Conservation (phyloP, 352 stramenopile genomes). For the Phytophthora chlamydospora region DNA sequence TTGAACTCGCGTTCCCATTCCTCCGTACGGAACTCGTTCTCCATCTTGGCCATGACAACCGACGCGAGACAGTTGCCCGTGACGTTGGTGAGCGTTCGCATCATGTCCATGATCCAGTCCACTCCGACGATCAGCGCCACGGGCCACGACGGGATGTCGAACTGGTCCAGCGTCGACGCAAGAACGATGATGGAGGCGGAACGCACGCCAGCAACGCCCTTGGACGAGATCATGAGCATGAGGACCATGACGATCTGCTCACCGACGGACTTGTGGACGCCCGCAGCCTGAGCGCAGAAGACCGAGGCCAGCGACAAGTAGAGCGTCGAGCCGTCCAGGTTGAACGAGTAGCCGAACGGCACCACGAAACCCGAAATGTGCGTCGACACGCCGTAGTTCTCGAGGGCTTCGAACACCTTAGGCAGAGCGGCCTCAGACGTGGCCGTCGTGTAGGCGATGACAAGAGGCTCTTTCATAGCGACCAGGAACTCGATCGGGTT, state of each 20-base stretch:
- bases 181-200: conserved; percentile 56
- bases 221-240: conserved; percentile 67
- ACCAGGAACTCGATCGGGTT: conserved; percentile 48
- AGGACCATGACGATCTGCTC: conserved; percentile 71
- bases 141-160: conserved; percentile 62
- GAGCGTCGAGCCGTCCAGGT: conserved; percentile 59
- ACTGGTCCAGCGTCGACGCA: conserved; percentile 55
- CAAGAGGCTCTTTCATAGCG: conserved; percentile 55
- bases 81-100: conserved; percentile 60
- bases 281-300: conserved; percentile 62
- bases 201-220: conserved; percentile 59
- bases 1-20: conserved; percentile 41
- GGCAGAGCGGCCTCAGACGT: conserved; percentile 61
- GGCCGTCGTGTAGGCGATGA: conserved; percentile 68
- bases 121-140: conserved; percentile 60
- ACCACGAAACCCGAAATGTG: conserved; percentile 65
- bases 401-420: conserved; percentile 61
- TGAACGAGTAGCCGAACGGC: conserved; percentile 73
- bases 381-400: conserved; percentile 54
- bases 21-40: conserved; percentile 64
- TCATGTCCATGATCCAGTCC: conserved; percentile 72
- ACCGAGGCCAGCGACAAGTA: conserved; percentile 56
- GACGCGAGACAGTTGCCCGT: conserved; percentile 61
- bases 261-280: conserved; percentile 50
- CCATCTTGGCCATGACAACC: conserved; percentile 68